Evolutionary conservation across 306 rosid species (phyloP).

Genomic region (Dalbergia oliveri): DNA sequence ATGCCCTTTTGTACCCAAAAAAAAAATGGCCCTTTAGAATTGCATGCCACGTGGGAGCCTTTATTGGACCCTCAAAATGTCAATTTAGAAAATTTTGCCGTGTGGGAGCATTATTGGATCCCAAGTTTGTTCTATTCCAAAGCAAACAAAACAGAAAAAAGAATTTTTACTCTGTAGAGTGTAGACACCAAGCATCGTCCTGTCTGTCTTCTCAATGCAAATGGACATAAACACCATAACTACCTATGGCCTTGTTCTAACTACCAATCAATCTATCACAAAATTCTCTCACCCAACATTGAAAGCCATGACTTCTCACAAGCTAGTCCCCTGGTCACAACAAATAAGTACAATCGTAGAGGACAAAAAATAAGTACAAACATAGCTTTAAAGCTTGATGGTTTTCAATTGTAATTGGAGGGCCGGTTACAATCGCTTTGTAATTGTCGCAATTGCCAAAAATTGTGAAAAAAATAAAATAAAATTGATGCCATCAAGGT

Average conservation of each 20-base stretch:
- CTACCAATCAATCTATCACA: not conserved
- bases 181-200: slow-evolving; percentile 14
- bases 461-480: too few species aligned
- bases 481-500: too few species aligned
- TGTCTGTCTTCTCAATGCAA: not conserved
- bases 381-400: not conserved
- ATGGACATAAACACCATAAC: slow-evolving; percentile 12
- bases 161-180: not conserved
- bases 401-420: too few species aligned
- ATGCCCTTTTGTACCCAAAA: too few species aligned
- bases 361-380: not conserved
- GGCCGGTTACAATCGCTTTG: too few species aligned
- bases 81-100: not conserved
- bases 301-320: not conserved
- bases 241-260: not conserved
- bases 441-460: too few species aligned
- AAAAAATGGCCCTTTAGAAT: not conserved
- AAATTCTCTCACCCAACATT: not conserved
- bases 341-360: too few species aligned
- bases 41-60: not conserved
- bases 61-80: slow-evolving; percentile 10
- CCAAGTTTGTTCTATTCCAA: slow-evolving; percentile 29
- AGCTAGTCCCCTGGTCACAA: not conserved
- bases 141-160: slow-evolving; percentile 13
- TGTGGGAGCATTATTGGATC: slow-evolving; percentile 8